Evolutionary conservation across 164 flowering plant species (phyloP).

Genomic region (Annona cherimola): DNA sequence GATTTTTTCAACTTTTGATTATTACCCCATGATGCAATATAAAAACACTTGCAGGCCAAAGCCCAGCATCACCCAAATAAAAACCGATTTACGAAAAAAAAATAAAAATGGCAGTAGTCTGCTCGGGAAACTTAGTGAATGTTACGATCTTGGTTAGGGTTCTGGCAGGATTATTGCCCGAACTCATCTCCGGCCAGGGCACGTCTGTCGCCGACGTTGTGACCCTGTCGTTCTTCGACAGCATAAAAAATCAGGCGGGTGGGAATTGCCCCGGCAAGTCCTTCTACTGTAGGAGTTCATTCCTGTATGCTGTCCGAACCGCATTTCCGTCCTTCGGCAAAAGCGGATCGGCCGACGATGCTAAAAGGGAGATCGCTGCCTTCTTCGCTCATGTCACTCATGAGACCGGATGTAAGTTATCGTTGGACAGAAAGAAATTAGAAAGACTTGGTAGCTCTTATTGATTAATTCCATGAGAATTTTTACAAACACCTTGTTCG

Average conservation of each 20-base stretch:
- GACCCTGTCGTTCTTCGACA: conserved; percentile 29
- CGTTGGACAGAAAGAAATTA: no score
- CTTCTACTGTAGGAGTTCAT: conserved; percentile 27
- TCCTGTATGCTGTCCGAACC: conserved; percentile 20
- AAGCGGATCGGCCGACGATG: conserved; percentile 24
- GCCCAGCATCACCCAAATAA: no score
- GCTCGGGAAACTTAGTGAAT: not conserved
- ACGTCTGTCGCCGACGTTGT: conserved; percentile 29
- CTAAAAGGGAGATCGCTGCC: conserved; percentile 40
- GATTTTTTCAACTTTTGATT: no score
- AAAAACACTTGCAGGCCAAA: no score
- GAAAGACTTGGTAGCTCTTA: no score
- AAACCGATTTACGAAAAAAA: no score
- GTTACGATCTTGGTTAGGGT: conserved; percentile 31
- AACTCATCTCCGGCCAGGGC: conserved; percentile 11
- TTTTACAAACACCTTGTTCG: no score
- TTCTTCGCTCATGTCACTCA: conserved; percentile 40
- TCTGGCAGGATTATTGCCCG: conserved; percentile 8
- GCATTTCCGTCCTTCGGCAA: conserved; percentile 28
- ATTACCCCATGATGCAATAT: no score
- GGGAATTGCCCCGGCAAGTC: conserved; percentile 25
- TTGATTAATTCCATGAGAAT: no score
- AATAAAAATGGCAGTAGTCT: not conserved
- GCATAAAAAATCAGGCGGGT: conserved; percentile 28
- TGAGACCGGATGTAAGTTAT: conserved; percentile 34